These are phyloP conservation scores for Neocucurbitaria cava DNA, from an alignment of 2,329 filamentous ascomycete species.

Conservation along the genomic window DNA sequence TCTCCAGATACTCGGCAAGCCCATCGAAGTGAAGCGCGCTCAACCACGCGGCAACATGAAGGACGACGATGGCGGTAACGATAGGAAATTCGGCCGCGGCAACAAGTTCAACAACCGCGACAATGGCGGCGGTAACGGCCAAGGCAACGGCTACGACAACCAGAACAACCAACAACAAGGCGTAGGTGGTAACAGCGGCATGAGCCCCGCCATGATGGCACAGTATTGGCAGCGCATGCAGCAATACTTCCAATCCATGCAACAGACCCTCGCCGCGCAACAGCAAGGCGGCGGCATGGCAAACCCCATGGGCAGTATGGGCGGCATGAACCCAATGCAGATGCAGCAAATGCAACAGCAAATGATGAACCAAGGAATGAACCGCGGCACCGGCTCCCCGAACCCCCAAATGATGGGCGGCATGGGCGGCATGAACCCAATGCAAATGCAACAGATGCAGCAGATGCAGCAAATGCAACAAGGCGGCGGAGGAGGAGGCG, in stretches of 20 bases:
- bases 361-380: slow-evolving; percentile 41
- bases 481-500: slow-evolving; percentile 53
- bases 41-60: slow-evolving; percentile 93
- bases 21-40: slow-evolving; percentile 97
- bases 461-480: slow-evolving; percentile 63
- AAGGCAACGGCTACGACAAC: slow-evolving; percentile 56
- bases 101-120: slow-evolving; percentile 49
- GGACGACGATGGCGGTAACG: slow-evolving; percentile 80
- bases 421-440: slow-evolving; percentile 72
- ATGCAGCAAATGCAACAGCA: slow-evolving; percentile 52
- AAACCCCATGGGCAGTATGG: slow-evolving; percentile 57
- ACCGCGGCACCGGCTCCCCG: slow-evolving; percentile 40
- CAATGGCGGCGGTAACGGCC: slow-evolving; percentile 33
- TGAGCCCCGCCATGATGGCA: slow-evolving; percentile 97
- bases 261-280: slow-evolving; percentile 77
- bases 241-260: slow-evolving; percentile 94
- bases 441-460: slow-evolving; percentile 72
- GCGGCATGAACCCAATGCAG: slow-evolving; percentile 66
- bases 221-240: slow-evolving; percentile 99
- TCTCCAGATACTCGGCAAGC: slow-evolving; percentile 92
- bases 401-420: slow-evolving; percentile 48
- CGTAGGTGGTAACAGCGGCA: slow-evolving; percentile 59
- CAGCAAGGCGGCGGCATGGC: slow-evolving; percentile 51
- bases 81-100: slow-evolving; percentile 45
- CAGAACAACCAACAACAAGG: slow-evolving; percentile 54